Conservation (phyloP, 805 yeast genomes). For the Helenozyma baotianmanensis region DNA sequence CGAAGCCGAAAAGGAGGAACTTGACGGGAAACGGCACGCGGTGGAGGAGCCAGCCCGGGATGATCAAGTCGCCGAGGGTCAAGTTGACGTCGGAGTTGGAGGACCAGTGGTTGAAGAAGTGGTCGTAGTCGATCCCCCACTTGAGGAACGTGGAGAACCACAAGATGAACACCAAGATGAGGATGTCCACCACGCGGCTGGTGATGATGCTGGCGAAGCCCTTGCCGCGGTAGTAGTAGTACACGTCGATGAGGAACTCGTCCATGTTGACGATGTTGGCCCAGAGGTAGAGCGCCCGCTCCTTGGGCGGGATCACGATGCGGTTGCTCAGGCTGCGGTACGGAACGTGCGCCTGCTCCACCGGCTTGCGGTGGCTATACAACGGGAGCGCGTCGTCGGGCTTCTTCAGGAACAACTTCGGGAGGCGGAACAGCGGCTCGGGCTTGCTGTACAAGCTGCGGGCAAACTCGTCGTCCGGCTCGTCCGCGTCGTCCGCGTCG, state of each 20-base stretch:
- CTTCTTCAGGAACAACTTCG: constrained; percentile 1
- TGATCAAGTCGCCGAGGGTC: constrained; percentile 31
- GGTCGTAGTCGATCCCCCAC: constrained; percentile 68
- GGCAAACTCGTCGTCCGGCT: too few species aligned
- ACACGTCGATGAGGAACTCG: constrained; percentile 75
- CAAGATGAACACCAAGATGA: constrained; percentile 75
- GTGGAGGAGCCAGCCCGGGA: constrained; percentile 42
- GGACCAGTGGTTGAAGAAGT: constrained; percentile 24
- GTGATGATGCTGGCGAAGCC: constrained; percentile 79
- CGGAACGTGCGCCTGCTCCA: not conserved
- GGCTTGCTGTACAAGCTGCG: not conserved
- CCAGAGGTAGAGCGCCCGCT: constrained; percentile 92
- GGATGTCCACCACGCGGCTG: constrained; percentile 58
- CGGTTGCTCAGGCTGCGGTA: constrained; percentile 6
- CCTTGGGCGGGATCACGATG: constrained; percentile 42
- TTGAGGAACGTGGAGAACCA: constrained; percentile 73
- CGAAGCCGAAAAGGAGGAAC: constrained; percentile 59
- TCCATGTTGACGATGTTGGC: constrained; percentile 93
- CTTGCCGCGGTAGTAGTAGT: constrained; percentile 77
- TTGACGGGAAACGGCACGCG: constrained; percentile 45
- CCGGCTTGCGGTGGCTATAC: constrained; percentile 1
- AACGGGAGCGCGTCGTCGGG: constrained; percentile 3
- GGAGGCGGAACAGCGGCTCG: constrained; percentile 9
- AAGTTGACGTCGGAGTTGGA: constrained; percentile 15
- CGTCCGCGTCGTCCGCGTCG: not conserved